Evolutionary conservation across 2,329 filamentous ascomycete genomes (phyloP).

Genomic region (Diplodia mutila): DNA sequence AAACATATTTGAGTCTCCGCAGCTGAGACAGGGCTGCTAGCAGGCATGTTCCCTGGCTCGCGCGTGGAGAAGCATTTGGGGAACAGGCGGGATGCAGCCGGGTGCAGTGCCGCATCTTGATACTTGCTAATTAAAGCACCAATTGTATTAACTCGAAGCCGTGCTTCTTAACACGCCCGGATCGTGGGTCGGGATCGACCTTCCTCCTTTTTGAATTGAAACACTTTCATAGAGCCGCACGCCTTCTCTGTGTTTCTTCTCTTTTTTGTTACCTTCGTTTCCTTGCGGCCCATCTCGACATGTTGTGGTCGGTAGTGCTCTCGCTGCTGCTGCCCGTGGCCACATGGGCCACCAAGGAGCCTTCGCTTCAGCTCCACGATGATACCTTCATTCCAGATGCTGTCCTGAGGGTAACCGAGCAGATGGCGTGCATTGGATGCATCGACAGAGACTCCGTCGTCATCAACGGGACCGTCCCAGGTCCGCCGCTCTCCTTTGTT

Average conservation of each 20-base stretch:
- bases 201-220: conserved; percentile 2
- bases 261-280: not conserved
- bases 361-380: conserved; percentile 27
- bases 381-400: conserved; percentile 48
- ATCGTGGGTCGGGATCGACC: not conserved
- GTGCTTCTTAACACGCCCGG: not conserved
- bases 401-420: conserved; percentile 51
- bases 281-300: not conserved
- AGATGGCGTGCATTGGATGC: conserved; percentile 52
- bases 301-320: not conserved
- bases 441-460: conserved; percentile 52
- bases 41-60: not conserved
- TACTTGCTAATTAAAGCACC: conserved; percentile 8
- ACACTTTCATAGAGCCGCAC: not conserved
- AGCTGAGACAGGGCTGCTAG: not conserved
- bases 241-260: not conserved
- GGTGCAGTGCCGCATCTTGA: not conserved
- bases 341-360: conserved; percentile 2
- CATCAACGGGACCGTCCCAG: conserved; percentile 59
- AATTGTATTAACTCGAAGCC: not conserved
- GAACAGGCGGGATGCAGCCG: conserved; percentile 4
- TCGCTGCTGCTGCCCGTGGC: not conserved
- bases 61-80: conserved; percentile 10
- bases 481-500: conserved; percentile 53
- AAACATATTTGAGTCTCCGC: no score